A percentile compares a stretch with the other conserved stretches of the same genome.
phyloP scores from a whole-genome alignment of 1,139 yeast species.

The Yamadazyma atmosphaerica region DNA sequence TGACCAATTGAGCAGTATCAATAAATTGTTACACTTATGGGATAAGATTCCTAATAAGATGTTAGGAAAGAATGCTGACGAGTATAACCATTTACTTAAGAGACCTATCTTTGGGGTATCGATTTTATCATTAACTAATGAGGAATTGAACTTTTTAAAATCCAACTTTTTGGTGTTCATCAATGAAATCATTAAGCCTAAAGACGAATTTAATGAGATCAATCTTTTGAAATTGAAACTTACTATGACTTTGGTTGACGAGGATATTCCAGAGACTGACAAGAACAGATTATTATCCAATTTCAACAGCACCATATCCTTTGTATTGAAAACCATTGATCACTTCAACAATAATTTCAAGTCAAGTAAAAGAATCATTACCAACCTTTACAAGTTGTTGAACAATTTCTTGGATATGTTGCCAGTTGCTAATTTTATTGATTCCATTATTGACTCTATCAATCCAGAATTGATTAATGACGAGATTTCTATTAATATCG shows the following conservation, averaged over 20 bases:
- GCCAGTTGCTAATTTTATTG: constrained; percentile 73
- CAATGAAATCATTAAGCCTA: constrained; percentile 24
- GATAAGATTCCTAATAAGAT: constrained; percentile 43
- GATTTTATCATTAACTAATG: constrained; percentile 48
- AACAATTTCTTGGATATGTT: constrained; percentile 64
- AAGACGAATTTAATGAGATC: constrained; percentile 42
- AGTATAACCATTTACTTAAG: constrained; percentile 38
- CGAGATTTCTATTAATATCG: constrained; percentile 36
- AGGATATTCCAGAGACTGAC: constrained; percentile 28
- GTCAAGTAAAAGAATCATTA: constrained; percentile 20
- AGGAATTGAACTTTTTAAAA: constrained; percentile 52
- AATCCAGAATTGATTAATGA: constrained; percentile 44
- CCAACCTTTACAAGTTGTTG: constrained; percentile 47
- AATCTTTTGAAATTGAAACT: constrained; percentile 56
- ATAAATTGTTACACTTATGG: constrained; percentile 57
- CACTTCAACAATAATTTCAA: constrained; percentile 17
- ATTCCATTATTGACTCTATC: constrained; percentile 60
- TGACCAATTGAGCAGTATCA: constrained; percentile 67
- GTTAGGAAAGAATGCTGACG: constrained; percentile 40
- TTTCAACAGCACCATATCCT: constrained; percentile 46
- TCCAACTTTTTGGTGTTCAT: constrained; percentile 11
- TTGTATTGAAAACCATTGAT: constrained; percentile 39
- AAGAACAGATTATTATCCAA: constrained; percentile 33
- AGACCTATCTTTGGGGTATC: constrained; percentile 68
- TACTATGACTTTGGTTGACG: constrained; percentile 55